Evolutionary conservation across 306 rosid genomes (phyloP), one percentile per base, ranked within the genome.

Genomic region (Quercus variabilis): DNA sequence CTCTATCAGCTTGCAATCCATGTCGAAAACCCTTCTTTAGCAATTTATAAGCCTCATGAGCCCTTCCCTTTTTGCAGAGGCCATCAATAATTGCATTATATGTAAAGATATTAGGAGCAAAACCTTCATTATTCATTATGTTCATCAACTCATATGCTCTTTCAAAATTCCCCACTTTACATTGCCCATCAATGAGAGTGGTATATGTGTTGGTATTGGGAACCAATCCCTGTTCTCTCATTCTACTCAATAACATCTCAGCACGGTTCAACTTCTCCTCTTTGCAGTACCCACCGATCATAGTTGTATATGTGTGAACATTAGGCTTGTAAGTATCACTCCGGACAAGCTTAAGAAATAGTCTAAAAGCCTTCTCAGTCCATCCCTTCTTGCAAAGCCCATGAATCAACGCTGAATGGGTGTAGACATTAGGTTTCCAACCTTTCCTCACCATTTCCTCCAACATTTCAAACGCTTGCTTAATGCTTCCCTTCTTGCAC

Each of bases 371-470:
- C 87, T 81, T 93, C 78, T 95, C 99, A 9, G 97, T 88, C 99
- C 99, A 95, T 20, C 99, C 99, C 83, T 95, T 95, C 93, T 91
- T 93, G 82, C 98, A 95, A 23, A 95, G 90, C 57, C 98, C 98
- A 76, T 90, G 86, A 67, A 93, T 95, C 75, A 92, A 81, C 15
- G 85, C 78, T 0, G 97, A 91, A 76, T 93, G 99, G 3, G 96
- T 90, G 68, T 91, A 89, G 63, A 92, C 96, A 88, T 95, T 93
- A 31, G 99, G 99, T 60, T 90, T 95, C 97, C 96, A 95, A 65
- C 98, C 98, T 76, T 87, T 84, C 68, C 87, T 76, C 75, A 95
- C 98, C 97, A 95, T 92, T 81, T 95, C 98, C 92, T 95, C 99
- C 88, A 93, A 86, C 97, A 89, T 87, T 74, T 95, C 99, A 85